A percentile compares a stretch with the other conserved stretches of the same genome.
phyloP scores from a whole-genome alignment of 2,329 filamentous ascomycete genomes.

The Emericellopsis cladophorae region DNA sequence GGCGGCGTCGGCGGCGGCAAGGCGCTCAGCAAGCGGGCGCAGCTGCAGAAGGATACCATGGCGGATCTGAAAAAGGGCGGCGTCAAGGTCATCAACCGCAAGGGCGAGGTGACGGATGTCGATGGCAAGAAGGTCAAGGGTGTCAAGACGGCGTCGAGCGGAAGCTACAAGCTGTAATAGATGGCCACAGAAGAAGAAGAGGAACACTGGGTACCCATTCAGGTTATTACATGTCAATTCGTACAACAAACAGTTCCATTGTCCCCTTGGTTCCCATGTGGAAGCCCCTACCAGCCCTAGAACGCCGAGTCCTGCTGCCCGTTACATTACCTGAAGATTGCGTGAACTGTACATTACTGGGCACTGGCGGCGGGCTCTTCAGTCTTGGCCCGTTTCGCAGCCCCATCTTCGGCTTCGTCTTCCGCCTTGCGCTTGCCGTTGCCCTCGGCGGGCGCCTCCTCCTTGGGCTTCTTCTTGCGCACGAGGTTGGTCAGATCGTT shows the following conservation, averaged over 20 bases:
- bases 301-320: too few relatives aligned
- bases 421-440: constrained; percentile 21
- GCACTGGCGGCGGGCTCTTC: constrained; percentile 9
- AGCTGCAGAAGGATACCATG: constrained; percentile 36
- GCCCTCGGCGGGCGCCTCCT: constrained; percentile 8
- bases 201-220: too few relatives aligned
- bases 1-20: constrained; percentile 30
- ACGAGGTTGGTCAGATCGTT: constrained; percentile 65
- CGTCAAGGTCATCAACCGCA: constrained; percentile 84
- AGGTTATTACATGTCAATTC: too few relatives aligned
- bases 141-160: constrained; percentile 35
- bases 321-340: background rate
- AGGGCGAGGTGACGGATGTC: constrained; percentile 73
- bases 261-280: too few relatives aligned
- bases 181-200: too few relatives aligned
- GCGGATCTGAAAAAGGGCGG: constrained; percentile 69
- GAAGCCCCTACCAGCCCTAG: too few relatives aligned
- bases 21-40: constrained; percentile 43
- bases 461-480: constrained; percentile 51
- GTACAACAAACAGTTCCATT: too few relatives aligned
- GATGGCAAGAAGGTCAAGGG: constrained; percentile 63
- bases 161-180: constrained; percentile 47
- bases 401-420: constrained; percentile 13
- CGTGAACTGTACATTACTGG: background rate
- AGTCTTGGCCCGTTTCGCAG: constrained; percentile 22